Percentiles rank a stretch among this genome's conserved stretches.
Conservation (phyloP, 805 yeast species). For the Barnettozyma salicaria region DNA sequence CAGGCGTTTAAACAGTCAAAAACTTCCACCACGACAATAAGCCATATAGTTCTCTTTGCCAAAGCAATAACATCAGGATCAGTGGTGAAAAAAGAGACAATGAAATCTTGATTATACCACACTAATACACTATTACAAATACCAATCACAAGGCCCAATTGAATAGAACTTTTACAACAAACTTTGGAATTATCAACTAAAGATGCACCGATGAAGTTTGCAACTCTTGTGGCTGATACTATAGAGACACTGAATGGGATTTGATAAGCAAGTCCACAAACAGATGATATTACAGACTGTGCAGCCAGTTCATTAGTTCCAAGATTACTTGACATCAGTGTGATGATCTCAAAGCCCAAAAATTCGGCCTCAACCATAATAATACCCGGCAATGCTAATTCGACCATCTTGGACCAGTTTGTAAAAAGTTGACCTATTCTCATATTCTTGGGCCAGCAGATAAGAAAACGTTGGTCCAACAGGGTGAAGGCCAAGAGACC, state of each 20-base stretch:
- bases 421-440: conserved; percentile 13
- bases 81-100: conserved; percentile 52
- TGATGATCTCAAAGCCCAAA: conserved; percentile 65
- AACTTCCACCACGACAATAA: conserved; percentile 63
- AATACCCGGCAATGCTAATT: conserved; percentile 68
- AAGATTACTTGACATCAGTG: conserved; percentile 61
- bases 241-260: conserved; percentile 72
- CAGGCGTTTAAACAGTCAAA: conserved; percentile 64
- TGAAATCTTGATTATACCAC: conserved; percentile 26
- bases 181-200: conserved; percentile 41
- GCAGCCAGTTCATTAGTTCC: conserved; percentile 70
- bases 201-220: conserved; percentile 61
- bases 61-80: conserved; percentile 51
- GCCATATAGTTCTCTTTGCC: conserved; percentile 47
- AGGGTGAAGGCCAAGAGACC: conserved; percentile 49
- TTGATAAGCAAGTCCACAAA: conserved; percentile 60
- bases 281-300: conserved; percentile 64
- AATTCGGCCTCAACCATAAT: conserved; percentile 76
- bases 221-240: conserved; percentile 67
- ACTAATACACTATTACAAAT: conserved; percentile 39
- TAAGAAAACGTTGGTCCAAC: conserved; percentile 33
- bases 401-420: conserved; percentile 54
- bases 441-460: conserved; percentile 27
- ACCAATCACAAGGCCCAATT: conserved; percentile 39
- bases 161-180: conserved; percentile 38